These are phyloP conservation scores for Claviceps sp. DNA, from an alignment of 2,329 filamentous ascomycete genomes.

Conservation along the genomic window DNA sequence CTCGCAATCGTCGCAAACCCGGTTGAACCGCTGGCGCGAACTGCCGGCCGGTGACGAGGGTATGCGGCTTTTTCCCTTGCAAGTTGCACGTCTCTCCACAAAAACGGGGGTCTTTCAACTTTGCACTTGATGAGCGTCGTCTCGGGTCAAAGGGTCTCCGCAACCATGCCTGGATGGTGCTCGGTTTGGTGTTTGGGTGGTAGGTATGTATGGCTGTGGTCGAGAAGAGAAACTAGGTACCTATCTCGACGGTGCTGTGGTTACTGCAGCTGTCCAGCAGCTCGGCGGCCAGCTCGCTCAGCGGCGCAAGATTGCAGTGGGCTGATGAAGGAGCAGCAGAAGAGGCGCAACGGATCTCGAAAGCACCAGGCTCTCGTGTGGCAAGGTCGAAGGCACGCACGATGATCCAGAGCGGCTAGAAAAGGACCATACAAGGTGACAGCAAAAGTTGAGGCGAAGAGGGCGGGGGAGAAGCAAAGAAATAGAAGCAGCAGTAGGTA, in stretches of 20 bases:
- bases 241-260: constrained; percentile 2
- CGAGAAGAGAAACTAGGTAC: background rate
- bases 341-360: background rate
- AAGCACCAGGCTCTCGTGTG: constrained; percentile 3
- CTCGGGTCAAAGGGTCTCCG: constrained; percentile 3
- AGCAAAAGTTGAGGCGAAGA: background rate
- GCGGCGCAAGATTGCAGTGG: background rate
- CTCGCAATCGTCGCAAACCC: background rate
- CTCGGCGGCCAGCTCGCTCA: background rate
- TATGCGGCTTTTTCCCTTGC: background rate
- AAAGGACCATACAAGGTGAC: background rate
- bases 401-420: background rate
- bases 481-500: background rate
- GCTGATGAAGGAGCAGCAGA: background rate
- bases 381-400: background rate
- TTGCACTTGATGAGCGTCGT: background rate
- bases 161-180: background rate
- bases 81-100: background rate
- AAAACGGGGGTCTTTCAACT: background rate
- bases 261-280: background rate
- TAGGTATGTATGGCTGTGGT: background rate
- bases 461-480: background rate
- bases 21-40: background rate
- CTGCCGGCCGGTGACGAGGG: background rate
- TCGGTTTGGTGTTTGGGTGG: background rate